Percentiles rank a stretch among this genome's conserved stretches.
These are phyloP conservation scores for Jatropha multifida DNA, from an alignment of 441 rosid species.

Conservation along the genomic window DNA sequence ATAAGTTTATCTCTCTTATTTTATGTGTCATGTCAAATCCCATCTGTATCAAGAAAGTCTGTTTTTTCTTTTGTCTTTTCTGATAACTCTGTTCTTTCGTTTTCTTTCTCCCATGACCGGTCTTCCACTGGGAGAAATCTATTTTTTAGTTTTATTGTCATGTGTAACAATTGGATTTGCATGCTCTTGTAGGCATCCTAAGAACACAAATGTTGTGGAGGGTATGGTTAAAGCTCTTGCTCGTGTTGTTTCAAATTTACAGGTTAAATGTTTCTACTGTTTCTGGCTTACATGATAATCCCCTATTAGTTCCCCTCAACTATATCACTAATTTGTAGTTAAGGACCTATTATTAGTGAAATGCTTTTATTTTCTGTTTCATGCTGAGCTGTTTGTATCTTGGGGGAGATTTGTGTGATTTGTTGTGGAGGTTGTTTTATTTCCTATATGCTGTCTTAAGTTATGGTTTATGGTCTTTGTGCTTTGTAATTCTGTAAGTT, in stretches of 20 bases:
- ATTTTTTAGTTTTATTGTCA: slow-evolving; percentile 2
- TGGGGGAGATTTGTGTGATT: slow-evolving; percentile 17
- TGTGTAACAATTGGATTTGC: slow-evolving; percentile 26
- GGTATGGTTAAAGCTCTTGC: slow-evolving; percentile 98
- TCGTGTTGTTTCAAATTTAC: slow-evolving; percentile 95
- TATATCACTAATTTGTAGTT: slow-evolving; percentile 7
- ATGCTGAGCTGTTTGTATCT: slow-evolving; percentile 17
- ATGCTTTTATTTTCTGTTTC: slow-evolving; percentile 22
- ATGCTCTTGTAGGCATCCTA: slow-evolving; percentile 69
- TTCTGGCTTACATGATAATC: background rate
- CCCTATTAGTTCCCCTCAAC: background rate
- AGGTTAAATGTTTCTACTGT: slow-evolving; percentile 51
- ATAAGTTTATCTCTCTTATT: background rate
- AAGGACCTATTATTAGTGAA: slow-evolving; percentile 9
- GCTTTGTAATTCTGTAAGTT: background rate
- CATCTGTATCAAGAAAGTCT: background rate
- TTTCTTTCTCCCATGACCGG: background rate
- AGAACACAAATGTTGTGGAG: slow-evolving; percentile 98
- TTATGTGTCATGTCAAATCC: background rate
- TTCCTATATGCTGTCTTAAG: background rate
- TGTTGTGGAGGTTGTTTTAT: background rate
- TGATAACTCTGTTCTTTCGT: background rate
- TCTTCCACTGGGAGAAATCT: background rate
- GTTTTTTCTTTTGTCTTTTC: background rate
- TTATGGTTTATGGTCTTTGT: background rate